These are phyloP conservation scores for Pisolithus albus DNA, from an alignment of 768 basidiomycete genomes.

Conservation along the genomic window DNA sequence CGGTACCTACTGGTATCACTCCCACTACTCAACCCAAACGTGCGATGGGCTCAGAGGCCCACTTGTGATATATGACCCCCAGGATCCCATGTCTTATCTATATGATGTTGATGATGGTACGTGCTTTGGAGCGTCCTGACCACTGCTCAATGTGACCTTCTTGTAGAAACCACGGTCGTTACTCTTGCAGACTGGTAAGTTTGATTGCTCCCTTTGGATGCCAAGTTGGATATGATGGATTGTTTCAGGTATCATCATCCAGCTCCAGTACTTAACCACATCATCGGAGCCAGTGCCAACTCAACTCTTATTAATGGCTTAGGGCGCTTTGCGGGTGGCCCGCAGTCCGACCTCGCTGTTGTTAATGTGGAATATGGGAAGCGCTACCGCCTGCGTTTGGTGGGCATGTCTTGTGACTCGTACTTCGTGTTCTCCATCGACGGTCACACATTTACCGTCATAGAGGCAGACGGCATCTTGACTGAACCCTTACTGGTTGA, in stretches of 20 bases:
- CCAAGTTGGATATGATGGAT: not conserved
- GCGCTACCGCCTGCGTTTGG: constrained; percentile 45
- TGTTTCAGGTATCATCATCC: constrained; percentile 16
- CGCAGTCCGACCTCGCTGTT: constrained; percentile 31
- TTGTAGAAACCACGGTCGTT: constrained; percentile 18
- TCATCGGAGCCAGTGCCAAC: constrained; percentile 12
- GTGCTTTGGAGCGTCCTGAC: not conserved
- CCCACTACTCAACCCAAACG: constrained; percentile 31
- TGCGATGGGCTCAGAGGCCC: constrained; percentile 40
- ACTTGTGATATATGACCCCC: constrained; percentile 40
- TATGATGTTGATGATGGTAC: constrained; percentile 45
- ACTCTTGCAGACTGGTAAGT: constrained; percentile 22
- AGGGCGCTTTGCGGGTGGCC: constrained; percentile 29
- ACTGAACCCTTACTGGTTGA: constrained; percentile 38
- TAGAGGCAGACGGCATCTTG: constrained; percentile 44
- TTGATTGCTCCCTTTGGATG: not conserved
- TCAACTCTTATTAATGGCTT: constrained; percentile 28
- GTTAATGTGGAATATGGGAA: constrained; percentile 31
- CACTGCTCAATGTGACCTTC: constrained; percentile 10
- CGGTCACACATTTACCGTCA: constrained; percentile 33
- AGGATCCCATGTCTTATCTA: constrained; percentile 33
- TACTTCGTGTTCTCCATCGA: constrained; percentile 42
- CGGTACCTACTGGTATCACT: constrained; percentile 48
- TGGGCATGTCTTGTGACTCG: constrained; percentile 40
- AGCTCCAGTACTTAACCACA: constrained; percentile 13